These are phyloP conservation scores for Camellia japonica DNA, from an alignment of 148 eudicot genomes.

Conservation along the genomic window DNA sequence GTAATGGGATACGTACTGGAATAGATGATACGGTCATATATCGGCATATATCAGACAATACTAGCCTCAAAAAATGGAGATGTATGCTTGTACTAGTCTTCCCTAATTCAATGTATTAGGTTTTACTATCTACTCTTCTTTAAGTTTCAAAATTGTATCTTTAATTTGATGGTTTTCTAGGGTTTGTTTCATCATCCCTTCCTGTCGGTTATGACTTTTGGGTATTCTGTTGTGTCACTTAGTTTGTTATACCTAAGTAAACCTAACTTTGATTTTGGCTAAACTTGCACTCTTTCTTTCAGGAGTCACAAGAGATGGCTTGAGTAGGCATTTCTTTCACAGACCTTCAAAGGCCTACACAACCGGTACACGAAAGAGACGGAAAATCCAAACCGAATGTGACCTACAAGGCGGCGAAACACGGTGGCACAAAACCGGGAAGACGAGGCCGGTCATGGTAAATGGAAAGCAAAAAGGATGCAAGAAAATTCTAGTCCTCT, in stretches of 20 bases:
- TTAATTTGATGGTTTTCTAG: constrained; percentile 10
- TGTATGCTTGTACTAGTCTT: background rate
- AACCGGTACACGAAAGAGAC: constrained; percentile 86
- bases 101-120: background rate
- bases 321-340: constrained; percentile 94
- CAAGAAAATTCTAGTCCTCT: constrained; percentile 84
- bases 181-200: constrained; percentile 41
- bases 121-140: background rate
- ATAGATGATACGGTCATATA: too few relatives aligned
- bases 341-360: constrained; percentile 98
- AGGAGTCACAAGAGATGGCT: constrained; percentile 95
- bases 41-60: too few relatives aligned
- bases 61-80: too few relatives aligned
- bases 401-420: constrained; percentile 95
- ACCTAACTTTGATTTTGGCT: constrained; percentile 55
- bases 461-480: constrained; percentile 91
- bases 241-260: constrained; percentile 73
- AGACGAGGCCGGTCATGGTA: constrained; percentile 90
- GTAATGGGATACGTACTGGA: too few relatives aligned
- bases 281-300: background rate
- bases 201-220: too few relatives aligned
- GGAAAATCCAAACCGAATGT: constrained; percentile 93
- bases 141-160: background rate
- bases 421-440: constrained; percentile 97
- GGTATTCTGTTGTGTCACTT: background rate